These are phyloP conservation scores for Fraxinus ornus DNA, from an alignment of 305 asterid species.

Conservation along the genomic window DNA sequence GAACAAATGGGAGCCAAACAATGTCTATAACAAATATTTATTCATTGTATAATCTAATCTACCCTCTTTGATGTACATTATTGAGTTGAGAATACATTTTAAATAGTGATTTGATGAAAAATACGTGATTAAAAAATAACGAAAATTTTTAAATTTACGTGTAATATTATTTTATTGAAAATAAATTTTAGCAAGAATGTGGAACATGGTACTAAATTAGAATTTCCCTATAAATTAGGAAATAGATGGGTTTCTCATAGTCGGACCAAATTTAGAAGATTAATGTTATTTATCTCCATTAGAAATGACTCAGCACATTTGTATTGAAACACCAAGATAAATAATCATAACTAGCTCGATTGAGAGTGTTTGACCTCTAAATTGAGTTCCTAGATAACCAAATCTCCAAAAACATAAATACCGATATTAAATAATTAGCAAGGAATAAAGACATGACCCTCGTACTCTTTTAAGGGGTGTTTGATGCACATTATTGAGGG, in stretches of 20 bases:
- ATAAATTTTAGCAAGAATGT: too few species aligned
- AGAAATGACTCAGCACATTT: neutral
- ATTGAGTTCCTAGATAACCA: neutral
- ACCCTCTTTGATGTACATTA: too few species aligned
- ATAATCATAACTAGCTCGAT: neutral
- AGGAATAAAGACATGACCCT: too few species aligned
- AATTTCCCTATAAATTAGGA: neutral
- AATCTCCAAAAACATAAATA: neutral
- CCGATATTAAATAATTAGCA: too few species aligned
- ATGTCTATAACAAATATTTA: neutral
- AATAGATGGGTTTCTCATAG: neutral
- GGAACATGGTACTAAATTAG: too few species aligned
- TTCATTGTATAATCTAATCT: neutral
- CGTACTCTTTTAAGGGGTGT: too few species aligned
- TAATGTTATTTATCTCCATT: neutral
- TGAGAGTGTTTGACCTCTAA: neutral
- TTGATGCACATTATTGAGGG: too few species aligned
- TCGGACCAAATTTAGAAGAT: neutral
- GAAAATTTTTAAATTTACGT: too few species aligned
- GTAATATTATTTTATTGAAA: too few species aligned
- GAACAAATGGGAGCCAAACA: neutral
- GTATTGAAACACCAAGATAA: neutral
- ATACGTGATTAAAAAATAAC: too few species aligned
- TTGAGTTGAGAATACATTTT: too few species aligned
- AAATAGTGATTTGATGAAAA: too few species aligned